phyloP scores from a whole-genome alignment of 306 rosid genomes.

The Trifolium dubium region DNA sequence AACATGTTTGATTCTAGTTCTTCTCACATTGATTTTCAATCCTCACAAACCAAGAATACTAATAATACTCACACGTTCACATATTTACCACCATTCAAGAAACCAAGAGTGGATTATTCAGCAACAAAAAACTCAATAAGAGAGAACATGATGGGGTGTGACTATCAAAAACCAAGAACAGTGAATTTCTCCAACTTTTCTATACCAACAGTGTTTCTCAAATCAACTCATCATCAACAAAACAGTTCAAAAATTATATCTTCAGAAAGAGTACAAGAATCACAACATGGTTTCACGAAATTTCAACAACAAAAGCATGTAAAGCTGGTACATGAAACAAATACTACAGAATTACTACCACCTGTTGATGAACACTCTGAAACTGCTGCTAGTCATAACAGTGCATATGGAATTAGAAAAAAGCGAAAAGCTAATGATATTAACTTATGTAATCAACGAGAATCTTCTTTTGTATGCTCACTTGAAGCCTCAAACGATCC shows the following conservation, averaged over 20 bases:
- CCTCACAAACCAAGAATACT: slow-evolving; percentile 5
- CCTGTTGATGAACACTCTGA: slow-evolving; percentile 40
- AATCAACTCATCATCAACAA: slow-evolving; percentile 21
- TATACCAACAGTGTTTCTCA: slow-evolving; percentile 38
- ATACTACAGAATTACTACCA: not conserved
- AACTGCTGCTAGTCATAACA: slow-evolving; percentile 12
- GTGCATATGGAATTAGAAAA: not conserved
- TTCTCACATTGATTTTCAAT: not conserved
- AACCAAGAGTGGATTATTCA: slow-evolving; percentile 34
- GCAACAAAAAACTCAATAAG: slow-evolving; percentile 17
- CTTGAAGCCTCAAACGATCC: slow-evolving; percentile 60
- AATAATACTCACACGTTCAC: not conserved
- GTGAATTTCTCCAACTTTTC: slow-evolving; percentile 48
- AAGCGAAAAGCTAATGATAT: slow-evolving; percentile 32
- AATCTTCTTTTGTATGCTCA: slow-evolving; percentile 50
- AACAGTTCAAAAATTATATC: slow-evolving; percentile 23
- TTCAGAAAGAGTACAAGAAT: slow-evolving; percentile 8
- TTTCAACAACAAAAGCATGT: slow-evolving; percentile 29
- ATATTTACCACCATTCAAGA: slow-evolving; percentile 32
- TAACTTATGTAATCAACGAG: not conserved
- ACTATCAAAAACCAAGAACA: slow-evolving; percentile 24
- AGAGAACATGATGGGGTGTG: slow-evolving; percentile 26
- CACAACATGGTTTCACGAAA: not conserved
- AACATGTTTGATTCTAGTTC: slow-evolving; percentile 39
- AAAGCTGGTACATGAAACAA: not conserved